Base-by-base conservation (phyloP, 116 monocot genomes). In the Trichopus zeylanicus region DNA sequence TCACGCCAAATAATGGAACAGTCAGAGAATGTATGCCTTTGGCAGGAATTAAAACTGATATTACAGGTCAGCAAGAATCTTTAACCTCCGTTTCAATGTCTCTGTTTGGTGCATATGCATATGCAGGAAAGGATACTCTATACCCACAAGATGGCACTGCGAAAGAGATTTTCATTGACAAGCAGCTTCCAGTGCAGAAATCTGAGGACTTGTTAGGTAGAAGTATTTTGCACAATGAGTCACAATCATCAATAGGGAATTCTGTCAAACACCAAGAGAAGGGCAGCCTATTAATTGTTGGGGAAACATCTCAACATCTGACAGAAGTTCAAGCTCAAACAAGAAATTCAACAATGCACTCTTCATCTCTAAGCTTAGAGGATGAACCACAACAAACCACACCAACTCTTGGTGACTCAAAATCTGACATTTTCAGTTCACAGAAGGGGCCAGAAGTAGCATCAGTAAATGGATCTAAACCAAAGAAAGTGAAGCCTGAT, bases 401-500 rank as follows among this genome's bases (percentile, higher is more conserved):
- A 13, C 59, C 67, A 20, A 26, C 26, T 28, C 35, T 4, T 6
- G 42, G 57, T 10, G 66, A 59, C 29, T 16, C 64, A 19, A 67
- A 55, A 35, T 22, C 46, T 56, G 69, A 66, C 37, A 57, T 26
- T 18, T 20, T 9, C 25, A 64, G 23, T 39, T 67, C 55, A 28
- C 42, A 26, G 7, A 65, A 76, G 30, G 57, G 56, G 15, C 28
- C 63, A 51, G 3, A 10, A 35, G 68, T 56, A 64, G 57, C 54
- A 25, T 42, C 53, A 63, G 64, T 55, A 3, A 33, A 32, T 48
- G 57, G 7, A 54, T 51, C 46, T 42, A 82, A 64, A 59, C 21
- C 33, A 61, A 75, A 71, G 37, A 72, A 68, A 56, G 47, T 48
- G 59, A 78, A 63, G n/a, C 19, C 57, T 26, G 70, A 67, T 37